Conservation (phyloP, 2,329 filamentous ascomycete genomes). For the Thyridium curvatum region DNA sequence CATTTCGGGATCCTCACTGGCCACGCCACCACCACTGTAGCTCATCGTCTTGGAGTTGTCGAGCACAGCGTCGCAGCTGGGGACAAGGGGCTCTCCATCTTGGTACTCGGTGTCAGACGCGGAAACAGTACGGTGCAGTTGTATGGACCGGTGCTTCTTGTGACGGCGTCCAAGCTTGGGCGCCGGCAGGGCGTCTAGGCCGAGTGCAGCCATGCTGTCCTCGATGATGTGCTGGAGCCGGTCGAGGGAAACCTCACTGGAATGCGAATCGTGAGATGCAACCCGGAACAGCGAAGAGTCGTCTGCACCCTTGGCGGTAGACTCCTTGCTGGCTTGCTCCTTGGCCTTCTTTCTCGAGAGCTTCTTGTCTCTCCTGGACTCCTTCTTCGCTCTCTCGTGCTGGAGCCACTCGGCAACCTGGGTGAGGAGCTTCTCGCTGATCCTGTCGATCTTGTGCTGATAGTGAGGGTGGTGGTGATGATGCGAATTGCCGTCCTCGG, state of each 20-base stretch:
- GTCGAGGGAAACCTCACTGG: slow-evolving; percentile 69
- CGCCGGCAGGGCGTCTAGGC: slow-evolving; percentile 27
- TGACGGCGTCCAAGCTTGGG: slow-evolving; percentile 37
- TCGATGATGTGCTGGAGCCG: slow-evolving; percentile 75
- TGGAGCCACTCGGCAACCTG: slow-evolving; percentile 82
- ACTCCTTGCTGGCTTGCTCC: slow-evolving; percentile 9
- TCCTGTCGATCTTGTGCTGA: slow-evolving; percentile 24
- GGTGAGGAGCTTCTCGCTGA: slow-evolving; percentile 54
- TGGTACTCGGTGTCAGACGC: slow-evolving; percentile 84
- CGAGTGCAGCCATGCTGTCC: slow-evolving; percentile 52
- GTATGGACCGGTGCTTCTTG: slow-evolving; percentile 24
- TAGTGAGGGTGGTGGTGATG: slow-evolving; percentile 20
- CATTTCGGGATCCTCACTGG: slow-evolving; percentile 9
- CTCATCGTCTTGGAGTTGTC: slow-evolving; percentile 88
- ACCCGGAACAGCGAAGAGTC: slow-evolving; percentile 24
- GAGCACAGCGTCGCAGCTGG: slow-evolving; percentile 74
- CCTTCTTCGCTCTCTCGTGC: slow-evolving; percentile 66
- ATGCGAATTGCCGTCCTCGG: slow-evolving; percentile 25
- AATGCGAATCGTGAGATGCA: slow-evolving; percentile 58
- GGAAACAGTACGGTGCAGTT: slow-evolving; percentile 46
- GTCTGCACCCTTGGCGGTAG: slow-evolving; percentile 5
- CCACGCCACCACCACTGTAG: slow-evolving; percentile 35
- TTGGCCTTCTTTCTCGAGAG: slow-evolving; percentile 20
- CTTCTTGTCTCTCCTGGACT: slow-evolving; percentile 44
- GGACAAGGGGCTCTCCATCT: slow-evolving; percentile 73